Percentiles rank a stretch among this genome's conserved stretches.
Conservation (phyloP, 805 yeast species). For the Suhomyces emberorum region DNA sequence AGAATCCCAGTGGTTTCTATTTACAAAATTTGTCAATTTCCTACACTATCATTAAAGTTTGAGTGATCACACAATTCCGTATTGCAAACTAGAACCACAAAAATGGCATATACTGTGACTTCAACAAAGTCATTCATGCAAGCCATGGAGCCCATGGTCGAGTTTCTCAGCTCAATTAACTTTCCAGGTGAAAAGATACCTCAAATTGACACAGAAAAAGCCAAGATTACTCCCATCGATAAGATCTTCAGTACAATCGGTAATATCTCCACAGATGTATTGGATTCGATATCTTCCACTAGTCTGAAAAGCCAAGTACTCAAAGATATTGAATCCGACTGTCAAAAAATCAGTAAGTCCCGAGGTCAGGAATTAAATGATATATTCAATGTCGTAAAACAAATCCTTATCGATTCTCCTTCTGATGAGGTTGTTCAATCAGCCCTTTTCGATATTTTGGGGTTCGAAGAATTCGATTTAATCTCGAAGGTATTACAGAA, state of each 20-base stretch:
- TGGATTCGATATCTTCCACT: conserved; percentile 20
- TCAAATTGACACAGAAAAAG: conserved; percentile 34
- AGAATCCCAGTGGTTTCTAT: too few relatives aligned
- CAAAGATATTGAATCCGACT: conserved; percentile 25
- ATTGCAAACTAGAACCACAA: too few relatives aligned
- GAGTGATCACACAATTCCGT: too few relatives aligned
- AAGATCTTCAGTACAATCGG: conserved; percentile 36
- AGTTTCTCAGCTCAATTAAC: conserved; percentile 30
- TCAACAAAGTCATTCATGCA: conserved; percentile 76
- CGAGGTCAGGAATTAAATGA: conserved; percentile 34
- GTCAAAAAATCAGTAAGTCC: conserved; percentile 29
- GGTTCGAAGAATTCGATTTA: conserved; percentile 81
- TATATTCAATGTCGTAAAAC: conserved; percentile 24
- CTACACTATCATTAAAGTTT: too few relatives aligned
- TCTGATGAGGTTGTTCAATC: conserved; percentile 66
- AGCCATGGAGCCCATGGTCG: conserved; percentile 73
- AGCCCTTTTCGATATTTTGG: conserved; percentile 71
- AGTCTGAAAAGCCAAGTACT: conserved; percentile 11
- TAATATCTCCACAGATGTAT: conserved; percentile 32
- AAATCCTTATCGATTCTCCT: conserved; percentile 31
- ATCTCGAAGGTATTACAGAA: conserved; percentile 60
- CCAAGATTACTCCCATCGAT: conserved; percentile 24
- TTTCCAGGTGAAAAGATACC: conserved; percentile 26
- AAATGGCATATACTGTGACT: conserved; percentile 47
- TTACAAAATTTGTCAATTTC: too few relatives aligned